phyloP scores from a whole-genome alignment of 2,329 filamentous ascomycete genomes.

The Trichoderma aggressivum region DNA sequence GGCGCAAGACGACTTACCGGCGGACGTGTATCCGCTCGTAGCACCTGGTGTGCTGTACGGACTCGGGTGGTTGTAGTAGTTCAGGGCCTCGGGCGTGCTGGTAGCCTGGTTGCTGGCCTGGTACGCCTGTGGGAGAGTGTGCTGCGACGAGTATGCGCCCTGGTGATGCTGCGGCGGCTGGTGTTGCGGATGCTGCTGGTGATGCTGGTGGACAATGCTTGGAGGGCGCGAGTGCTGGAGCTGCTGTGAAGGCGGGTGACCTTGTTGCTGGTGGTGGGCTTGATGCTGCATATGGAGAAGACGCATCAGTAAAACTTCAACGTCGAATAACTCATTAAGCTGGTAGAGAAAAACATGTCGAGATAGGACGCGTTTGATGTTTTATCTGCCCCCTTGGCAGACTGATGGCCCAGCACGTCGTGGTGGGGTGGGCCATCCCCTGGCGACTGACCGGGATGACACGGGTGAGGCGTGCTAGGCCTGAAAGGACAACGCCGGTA shows the following conservation, averaged over 20 bases:
- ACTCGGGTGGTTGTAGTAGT: conserved; percentile 75
- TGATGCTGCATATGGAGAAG: conserved; percentile 69
- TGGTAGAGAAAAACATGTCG: conserved; percentile 36
- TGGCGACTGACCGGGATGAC: conserved; percentile 47
- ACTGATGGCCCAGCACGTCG: conserved; percentile 44
- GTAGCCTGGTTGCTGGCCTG: conserved; percentile 61
- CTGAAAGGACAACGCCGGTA: conserved; percentile 41
- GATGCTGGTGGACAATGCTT: conserved; percentile 71
- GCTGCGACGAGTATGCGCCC: conserved; percentile 64
- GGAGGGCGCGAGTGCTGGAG: conserved; percentile 69
- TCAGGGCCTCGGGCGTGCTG: conserved; percentile 61
- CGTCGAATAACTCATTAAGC: conserved; percentile 35
- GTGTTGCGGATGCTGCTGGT: conserved; percentile 60
- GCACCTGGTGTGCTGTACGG: conserved; percentile 80
- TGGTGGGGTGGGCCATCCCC: conserved; percentile 38
- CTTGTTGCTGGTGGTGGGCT: conserved; percentile 69
- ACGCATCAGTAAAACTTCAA: conserved; percentile 53
- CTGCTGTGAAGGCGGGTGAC: conserved; percentile 63
- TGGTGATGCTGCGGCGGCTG: conserved; percentile 59
- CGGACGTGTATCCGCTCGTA: conserved; percentile 79
- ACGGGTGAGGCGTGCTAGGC: conserved; percentile 49
- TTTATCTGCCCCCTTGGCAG: conserved; percentile 48
- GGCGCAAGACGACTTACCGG: conserved; percentile 58
- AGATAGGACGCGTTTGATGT: conserved; percentile 48
- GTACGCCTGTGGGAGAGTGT: conserved; percentile 65